Evolutionary conservation across 1,284 basidiomycete species (phyloP).

Genomic region (Apiotrichum gracile): DNA sequence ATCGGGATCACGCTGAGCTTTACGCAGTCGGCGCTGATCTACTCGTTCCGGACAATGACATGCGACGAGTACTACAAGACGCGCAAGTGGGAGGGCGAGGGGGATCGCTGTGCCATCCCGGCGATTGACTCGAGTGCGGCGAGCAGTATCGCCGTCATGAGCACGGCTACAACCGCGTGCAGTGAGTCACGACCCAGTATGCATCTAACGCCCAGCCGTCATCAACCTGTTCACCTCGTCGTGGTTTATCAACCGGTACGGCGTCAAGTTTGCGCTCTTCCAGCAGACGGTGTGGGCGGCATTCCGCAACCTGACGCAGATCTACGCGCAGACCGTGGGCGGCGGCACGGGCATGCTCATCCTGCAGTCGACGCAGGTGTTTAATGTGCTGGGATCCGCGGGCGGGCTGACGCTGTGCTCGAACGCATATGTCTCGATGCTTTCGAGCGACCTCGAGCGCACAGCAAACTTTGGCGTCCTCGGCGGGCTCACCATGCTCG

Average conservation of each 20-base stretch:
- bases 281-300: constrained; percentile 42
- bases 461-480: constrained; percentile 42
- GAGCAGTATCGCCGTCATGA: constrained; percentile 32
- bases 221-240: constrained; percentile 43
- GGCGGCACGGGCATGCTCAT: constrained; percentile 29
- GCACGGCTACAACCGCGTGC: constrained; percentile 20
- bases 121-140: constrained; percentile 34
- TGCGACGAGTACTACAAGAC: constrained; percentile 41
- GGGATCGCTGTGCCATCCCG: constrained; percentile 33
- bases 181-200: constrained; percentile 21
- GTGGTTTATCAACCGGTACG: constrained; percentile 33
- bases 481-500: constrained; percentile 37
- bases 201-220: constrained; percentile 18
- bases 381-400: constrained; percentile 41
- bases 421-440: background rate
- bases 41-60: constrained; percentile 37
- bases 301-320: constrained; percentile 39
- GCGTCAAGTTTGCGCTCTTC: constrained; percentile 40
- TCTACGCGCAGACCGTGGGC: constrained; percentile 32
- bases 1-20: constrained; percentile 35
- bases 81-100: constrained; percentile 17
- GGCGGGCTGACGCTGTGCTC: constrained; percentile 30
- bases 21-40: constrained; percentile 44
- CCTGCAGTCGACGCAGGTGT: constrained; percentile 38
- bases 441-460: constrained; percentile 29